Base-by-base conservation (phyloP, 2,329 filamentous ascomycete species). In the Chlorencoelia australis region DNA sequence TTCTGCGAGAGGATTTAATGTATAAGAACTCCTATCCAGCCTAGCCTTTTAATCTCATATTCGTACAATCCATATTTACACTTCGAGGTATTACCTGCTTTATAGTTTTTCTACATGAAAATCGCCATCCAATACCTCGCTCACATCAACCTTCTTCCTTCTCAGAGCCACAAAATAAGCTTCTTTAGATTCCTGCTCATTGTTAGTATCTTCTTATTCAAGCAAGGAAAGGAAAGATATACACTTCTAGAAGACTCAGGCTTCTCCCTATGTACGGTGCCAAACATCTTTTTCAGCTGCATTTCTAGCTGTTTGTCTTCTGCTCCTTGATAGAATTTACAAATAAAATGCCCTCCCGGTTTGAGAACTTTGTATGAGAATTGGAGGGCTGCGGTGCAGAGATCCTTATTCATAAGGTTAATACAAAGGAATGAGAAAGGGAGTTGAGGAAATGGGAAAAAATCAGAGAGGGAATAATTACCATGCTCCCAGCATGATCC, bases 401-500 rank as follows among this genome's bases (percentile, higher is more conserved):
- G 76, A 57, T 95, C 87, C 91, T 96, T n/a, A n/a, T n/a, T n/a
- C n/a, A n/a, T n/a, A n/a, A 54, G 18, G 32, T 8, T 26, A 18
- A n/a, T 9, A 15, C 11, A 7, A 24, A 9, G 17, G 14, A 14
- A 34, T 18, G n/a, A 22, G 18, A 14, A 17, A 13, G 19, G 7
- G 6, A 28, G 9, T 28, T 34, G 33, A 15, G 13, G 19, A 30
- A 32, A 33, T 31, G 24, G 26, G 11, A 30, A 21, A 6, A 7
- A 8, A 20, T 17, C 5, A 11, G 7, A 11, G 9, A n/a, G 11
- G 11, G 11, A 17, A 14, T 15, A 58, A 79, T 57, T 64, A 95
- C 89, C 85, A 98, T 96, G 63, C 87, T 95, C 19, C 85, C 84
- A 7, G 78, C 80, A 62, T 98, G 91, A 61, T 98, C 91, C 47